Percentiles rank a stretch among this genome's conserved stretches.
Evolutionary conservation across 75 land plant genomes (phyloP).

Genomic region (Gnetum montanum): DNA sequence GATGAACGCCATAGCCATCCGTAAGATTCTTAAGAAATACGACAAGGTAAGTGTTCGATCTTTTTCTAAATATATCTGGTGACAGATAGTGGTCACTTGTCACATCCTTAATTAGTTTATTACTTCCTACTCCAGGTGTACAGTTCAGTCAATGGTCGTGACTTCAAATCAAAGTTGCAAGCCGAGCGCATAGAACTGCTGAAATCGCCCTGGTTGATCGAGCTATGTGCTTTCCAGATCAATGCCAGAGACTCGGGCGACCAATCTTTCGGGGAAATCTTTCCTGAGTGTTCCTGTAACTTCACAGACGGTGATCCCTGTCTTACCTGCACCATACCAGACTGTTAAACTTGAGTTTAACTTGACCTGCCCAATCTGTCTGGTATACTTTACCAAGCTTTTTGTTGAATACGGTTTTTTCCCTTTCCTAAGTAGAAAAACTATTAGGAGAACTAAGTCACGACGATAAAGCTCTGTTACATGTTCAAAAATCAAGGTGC

Average conservation of each 20-base stretch:
- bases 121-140: constrained; percentile 61
- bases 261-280: constrained; percentile 8
- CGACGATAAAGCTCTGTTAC: background rate
- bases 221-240: constrained; percentile 61
- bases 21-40: constrained; percentile 84
- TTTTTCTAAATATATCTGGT: too few species aligned
- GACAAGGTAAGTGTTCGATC: constrained; percentile 67
- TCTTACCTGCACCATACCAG: constrained; percentile 37
- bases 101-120: too few species aligned
- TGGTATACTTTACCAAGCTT: constrained; percentile 31
- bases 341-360: constrained; percentile 45
- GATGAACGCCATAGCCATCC: constrained; percentile 77
- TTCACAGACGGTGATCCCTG: constrained; percentile 20
- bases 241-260: constrained; percentile 26
- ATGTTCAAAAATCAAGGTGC: background rate
- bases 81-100: too few species aligned
- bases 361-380: constrained; percentile 71
- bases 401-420: background rate
- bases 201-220: constrained; percentile 81
- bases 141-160: constrained; percentile 45
- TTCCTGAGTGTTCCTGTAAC: constrained; percentile 32
- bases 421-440: background rate
- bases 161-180: constrained; percentile 43
- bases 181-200: constrained; percentile 56
- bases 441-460: too few species aligned